Evolutionary conservation across 208 protist genomes (phyloP), one percentile per base, ranked within the genome.

Genomic region (Zelonia costaricensis): DNA sequence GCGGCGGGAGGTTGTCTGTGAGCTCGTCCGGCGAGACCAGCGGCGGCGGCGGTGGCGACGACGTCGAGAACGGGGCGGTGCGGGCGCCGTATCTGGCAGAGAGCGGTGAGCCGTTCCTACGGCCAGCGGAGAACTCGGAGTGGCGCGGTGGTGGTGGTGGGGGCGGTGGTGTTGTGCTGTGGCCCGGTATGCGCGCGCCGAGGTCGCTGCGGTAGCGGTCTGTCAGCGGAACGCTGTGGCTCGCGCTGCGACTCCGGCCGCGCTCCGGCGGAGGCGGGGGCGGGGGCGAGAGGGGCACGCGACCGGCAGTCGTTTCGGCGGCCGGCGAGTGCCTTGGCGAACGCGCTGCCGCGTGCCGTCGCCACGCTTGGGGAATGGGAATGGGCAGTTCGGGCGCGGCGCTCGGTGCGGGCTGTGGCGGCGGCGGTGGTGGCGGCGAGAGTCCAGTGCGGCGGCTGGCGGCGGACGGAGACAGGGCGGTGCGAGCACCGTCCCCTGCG

Each of bases 11-110:
- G 16, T 63, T 45, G 40, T 72, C 65, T 8, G 57, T 55, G 22
- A 60, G 42, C 20, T 64, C 65, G 23, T 64, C 65, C 9, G 65
- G 65, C 15, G 65, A 65, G 20, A 72, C 3, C 20, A 72, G 42
- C 33, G 15, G 49, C 4, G 20, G 44, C 22, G 62, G 23, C 33
- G 52, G 31, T 1, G 33, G 13, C 4, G 52, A 2, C 12, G 23
- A 2, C 9, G 46, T 22, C 25, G 46, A 27, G 15, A 18, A 25
- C 36, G 43, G 18, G 20, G 22, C 36, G 38, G 52, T 18, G 42
- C 15, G 36, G 22, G 52, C 15, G 22, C 52, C 23, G 20, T 33
- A 23, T 23, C 13, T 18, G 13, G 20, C 15, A 18, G 52, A 57
- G 52, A n/a, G n/a, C n/a, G n/a, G n/a, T n/a, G n/a, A n/a, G n/a